Evolutionary conservation across 1,284 basidiomycete genomes (phyloP).

Genomic region (Coniferiporia sulphurascens): DNA sequence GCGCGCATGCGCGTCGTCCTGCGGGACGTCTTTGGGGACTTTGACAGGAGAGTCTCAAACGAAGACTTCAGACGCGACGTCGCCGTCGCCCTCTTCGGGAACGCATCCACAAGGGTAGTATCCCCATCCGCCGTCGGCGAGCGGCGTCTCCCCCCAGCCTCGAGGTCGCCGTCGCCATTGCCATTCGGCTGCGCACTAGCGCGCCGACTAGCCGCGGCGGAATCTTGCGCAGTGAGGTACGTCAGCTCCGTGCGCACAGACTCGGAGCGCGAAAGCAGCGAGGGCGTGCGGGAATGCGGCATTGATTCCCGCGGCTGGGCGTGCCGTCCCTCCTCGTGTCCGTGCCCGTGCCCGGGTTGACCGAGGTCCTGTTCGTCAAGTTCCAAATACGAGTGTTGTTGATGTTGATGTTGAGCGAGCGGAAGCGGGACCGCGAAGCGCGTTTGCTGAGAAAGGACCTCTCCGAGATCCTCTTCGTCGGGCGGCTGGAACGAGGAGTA

Average conservation of each 20-base stretch:
- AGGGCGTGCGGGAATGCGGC: conserved; percentile 10
- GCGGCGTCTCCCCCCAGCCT: conserved; percentile 7
- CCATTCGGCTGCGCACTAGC: not conserved
- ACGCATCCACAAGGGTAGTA: conserved; percentile 8
- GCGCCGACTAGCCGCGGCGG: conserved; percentile 5
- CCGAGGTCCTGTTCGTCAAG: conserved; percentile 9
- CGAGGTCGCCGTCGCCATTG: not conserved
- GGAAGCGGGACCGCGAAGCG: conserved; percentile 9
- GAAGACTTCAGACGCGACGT: conserved; percentile 16
- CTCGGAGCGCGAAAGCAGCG: conserved; percentile 15
- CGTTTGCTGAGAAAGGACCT: not conserved
- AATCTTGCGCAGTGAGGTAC: conserved; percentile 17
- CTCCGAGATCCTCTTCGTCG: conserved; percentile 7
- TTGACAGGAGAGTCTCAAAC: conserved; percentile 8
- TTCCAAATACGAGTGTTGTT: not conserved
- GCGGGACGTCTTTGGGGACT: conserved; percentile 5
- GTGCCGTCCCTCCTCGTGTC: not conserved
- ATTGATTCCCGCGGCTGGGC: not conserved
- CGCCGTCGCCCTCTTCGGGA: not conserved
- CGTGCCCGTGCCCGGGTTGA: not conserved
- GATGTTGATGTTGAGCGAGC: not conserved
- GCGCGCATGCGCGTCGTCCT: conserved; percentile 1
- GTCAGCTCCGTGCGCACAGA: conserved; percentile 16
- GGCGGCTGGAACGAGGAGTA: conserved; percentile 4
- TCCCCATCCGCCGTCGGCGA: conserved; percentile 6